Conservation (phyloP, 2,329 filamentous ascomycete species). For the Didymella glomerata region DNA sequence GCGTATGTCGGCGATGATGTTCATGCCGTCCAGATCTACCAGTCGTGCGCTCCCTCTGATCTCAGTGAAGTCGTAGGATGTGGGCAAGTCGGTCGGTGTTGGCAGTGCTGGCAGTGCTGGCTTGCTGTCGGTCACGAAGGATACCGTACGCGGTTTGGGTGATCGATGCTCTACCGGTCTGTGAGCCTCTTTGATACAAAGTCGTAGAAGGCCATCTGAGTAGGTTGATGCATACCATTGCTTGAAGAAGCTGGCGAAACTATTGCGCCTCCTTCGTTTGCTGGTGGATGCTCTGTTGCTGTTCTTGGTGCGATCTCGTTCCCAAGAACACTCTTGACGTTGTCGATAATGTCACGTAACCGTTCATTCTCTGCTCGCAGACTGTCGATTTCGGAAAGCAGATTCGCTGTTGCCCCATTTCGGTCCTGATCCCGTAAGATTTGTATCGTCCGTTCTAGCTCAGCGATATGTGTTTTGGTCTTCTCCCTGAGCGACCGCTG, state of each 20-base stretch:
- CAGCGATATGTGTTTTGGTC: conserved; percentile 50
- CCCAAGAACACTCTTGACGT: conserved; percentile 45
- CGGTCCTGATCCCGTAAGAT: conserved; percentile 46
- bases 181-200: conserved; percentile 32
- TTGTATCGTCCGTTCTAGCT: conserved; percentile 48
- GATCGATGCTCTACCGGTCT: conserved; percentile 36
- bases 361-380: conserved; percentile 48
- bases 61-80: conserved; percentile 28
- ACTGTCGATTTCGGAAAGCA: conserved; percentile 44
- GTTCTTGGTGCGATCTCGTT: conserved; percentile 31
- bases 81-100: conserved; percentile 21
- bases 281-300: conserved; percentile 4
- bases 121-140: conserved; percentile 30
- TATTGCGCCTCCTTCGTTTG: conserved; percentile 17
- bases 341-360: conserved; percentile 45
- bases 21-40: conserved; percentile 49
- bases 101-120: conserved; percentile 19
- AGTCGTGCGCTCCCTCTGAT: conserved; percentile 10
- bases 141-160: conserved; percentile 30
- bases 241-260: conserved; percentile 32
- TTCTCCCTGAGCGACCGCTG: conserved; percentile 49
- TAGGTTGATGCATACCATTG: conserved; percentile 36
- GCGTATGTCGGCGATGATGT: conserved; percentile 29
- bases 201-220: conserved; percentile 4
- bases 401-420: conserved; percentile 43